Evolutionary conservation across 176 grass and related monocot genomes (phyloP).

Genomic region (Dactylis glomerata): DNA sequence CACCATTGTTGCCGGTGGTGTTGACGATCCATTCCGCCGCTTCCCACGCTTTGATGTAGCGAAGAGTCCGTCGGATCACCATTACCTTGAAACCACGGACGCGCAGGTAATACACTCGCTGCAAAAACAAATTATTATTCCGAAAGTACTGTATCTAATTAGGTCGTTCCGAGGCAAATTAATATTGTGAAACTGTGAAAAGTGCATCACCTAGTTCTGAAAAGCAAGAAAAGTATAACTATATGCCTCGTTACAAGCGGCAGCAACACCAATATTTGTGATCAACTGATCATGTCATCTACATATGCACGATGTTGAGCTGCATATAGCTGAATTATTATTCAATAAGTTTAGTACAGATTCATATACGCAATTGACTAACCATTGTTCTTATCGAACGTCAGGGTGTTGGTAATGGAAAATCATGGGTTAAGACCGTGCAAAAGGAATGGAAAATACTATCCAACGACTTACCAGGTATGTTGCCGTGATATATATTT

Average conservation of each 20-base stretch:
- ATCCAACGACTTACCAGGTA: not conserved
- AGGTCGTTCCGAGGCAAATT: not conserved
- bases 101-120: not conserved
- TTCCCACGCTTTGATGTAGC: not conserved
- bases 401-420: not conserved
- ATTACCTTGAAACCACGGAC: not conserved
- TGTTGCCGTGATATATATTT: not conserved
- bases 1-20: not conserved
- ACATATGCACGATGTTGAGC: not conserved
- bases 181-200: not conserved
- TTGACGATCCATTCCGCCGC: not conserved
- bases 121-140: not conserved
- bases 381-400: not conserved
- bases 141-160: not conserved
- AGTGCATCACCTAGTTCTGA: not conserved
- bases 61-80: not conserved
- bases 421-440: constrained; percentile 3
- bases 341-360: not conserved
- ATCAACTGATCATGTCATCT: not conserved
- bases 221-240: not conserved
- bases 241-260: not conserved
- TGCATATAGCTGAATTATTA: not conserved
- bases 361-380: not conserved
- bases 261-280: no score
- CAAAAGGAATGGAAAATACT: no score